A percentile compares a stretch with the other conserved stretches of the same genome.
phyloP scores from a whole-genome alignment of 2,329 filamentous ascomycete genomes.

The Venturia carpophila region DNA sequence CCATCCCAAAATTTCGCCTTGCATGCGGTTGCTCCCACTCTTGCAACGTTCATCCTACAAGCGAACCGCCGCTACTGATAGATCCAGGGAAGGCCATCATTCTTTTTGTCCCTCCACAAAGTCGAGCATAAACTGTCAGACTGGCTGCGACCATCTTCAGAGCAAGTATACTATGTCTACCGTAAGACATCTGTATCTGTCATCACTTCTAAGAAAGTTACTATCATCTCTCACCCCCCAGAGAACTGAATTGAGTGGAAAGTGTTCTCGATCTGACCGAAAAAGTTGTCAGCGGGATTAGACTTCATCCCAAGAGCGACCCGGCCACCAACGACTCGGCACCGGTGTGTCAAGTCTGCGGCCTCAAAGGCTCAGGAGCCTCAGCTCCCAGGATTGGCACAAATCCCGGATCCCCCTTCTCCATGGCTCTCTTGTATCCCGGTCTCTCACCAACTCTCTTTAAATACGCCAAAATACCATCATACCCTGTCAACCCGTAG shows the following conservation, averaged over 20 bases:
- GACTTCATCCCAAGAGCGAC: background rate
- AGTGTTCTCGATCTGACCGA: background rate
- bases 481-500: constrained; percentile 24
- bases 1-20: too few species aligned
- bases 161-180: too few species aligned
- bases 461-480: constrained; percentile 26
- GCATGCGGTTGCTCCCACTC: too few species aligned
- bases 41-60: too few species aligned
- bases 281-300: background rate
- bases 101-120: too few species aligned
- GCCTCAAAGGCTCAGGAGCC: constrained; percentile 17
- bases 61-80: too few species aligned
- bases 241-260: background rate
- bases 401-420: constrained; percentile 29
- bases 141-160: too few species aligned
- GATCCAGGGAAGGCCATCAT: too few species aligned
- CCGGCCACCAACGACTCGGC: background rate
- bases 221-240: too few species aligned
- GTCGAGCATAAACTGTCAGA: too few species aligned
- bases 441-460: constrained; percentile 24
- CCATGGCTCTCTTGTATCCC: constrained; percentile 27
- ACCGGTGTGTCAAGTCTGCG: background rate
- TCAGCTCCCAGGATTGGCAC: constrained; percentile 21
- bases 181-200: too few species aligned
- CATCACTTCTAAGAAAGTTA: too few species aligned